These are phyloP conservation scores for Fusarium marasasianum DNA, from an alignment of 2,329 filamentous ascomycete genomes.

Conservation along the genomic window DNA sequence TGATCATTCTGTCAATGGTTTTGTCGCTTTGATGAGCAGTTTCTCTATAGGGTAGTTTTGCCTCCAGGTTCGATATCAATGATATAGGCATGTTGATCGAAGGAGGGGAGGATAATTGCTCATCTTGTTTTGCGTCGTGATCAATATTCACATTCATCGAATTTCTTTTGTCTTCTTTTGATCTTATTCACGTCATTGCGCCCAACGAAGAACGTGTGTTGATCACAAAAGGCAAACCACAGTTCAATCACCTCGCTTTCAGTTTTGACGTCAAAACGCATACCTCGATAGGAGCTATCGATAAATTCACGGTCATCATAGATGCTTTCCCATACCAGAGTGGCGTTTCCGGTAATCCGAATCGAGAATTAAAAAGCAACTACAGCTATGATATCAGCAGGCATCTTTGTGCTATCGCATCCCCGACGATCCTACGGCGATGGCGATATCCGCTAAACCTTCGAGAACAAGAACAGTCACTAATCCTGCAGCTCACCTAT, in stretches of 20 bases:
- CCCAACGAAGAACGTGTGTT: accelerated
- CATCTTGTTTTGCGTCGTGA: too few species aligned
- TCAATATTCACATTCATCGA: accelerated
- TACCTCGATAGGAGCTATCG: accelerated
- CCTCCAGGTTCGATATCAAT: background rate
- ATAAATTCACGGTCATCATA: too few species aligned
- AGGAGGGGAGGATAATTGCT: too few species aligned
- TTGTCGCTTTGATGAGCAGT: background rate
- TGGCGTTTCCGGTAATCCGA: background rate
- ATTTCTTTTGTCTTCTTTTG: accelerated
- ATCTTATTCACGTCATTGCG: background rate
- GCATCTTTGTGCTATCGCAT: background rate
- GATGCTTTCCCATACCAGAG: accelerated
- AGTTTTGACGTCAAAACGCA: background rate
- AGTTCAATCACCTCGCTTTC: accelerated
- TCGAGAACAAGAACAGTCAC: background rate
- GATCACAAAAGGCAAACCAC: accelerated
- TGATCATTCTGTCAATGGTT: too few species aligned
- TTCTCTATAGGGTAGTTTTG: background rate
- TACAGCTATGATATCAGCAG: background rate
- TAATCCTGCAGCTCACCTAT: background rate
- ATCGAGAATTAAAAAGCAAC: background rate
- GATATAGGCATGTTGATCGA: background rate
- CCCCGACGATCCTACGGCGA: background rate
- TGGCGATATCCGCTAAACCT: background rate